Base-by-base conservation (phyloP, 148 eudicot genomes). In the Selenicereus undatus region DNA sequence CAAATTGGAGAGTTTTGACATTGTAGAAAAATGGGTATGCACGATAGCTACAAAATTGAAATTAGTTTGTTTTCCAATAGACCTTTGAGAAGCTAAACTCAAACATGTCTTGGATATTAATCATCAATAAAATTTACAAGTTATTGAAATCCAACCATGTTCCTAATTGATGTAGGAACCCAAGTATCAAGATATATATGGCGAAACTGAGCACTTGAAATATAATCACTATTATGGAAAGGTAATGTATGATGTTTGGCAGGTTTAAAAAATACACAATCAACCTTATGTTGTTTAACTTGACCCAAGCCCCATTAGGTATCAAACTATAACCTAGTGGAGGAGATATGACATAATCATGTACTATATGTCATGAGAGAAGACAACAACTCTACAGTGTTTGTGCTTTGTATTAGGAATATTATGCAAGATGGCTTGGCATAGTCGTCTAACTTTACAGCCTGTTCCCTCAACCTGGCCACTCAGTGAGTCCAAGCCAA, bases 201-300 rank as follows among this genome's bases (percentile, higher is more conserved):
- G 43, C 3, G 43, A 39, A 39, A 39, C 5, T 4, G 43, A 39
- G 43, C 3, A 39, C 43, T 39, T 4, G 43, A 39, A 39, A 39
- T 39, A 39, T 20, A n/a, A 0, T 75, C 60, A 50, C 29, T 76
- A 76, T 76, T 76, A 76, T 54, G 27, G 10, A 76, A 76, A 11
- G 66, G 66, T 20, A 76, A 76, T 51, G 66, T 66, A 76, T 76
- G 58, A 4, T 52, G 18, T 17, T 52, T 52, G 13, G 58, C 58
- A 52, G 1, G 58, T 52, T 52, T 12, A 52, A 14, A 52, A 52
- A 11, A 52, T 20, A 13, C 16, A 14, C 20, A 52, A 12, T 52
- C 58, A 52, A 52, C 58, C 10, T 17, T 52, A 52, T 52, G 13
- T 52, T 11, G 4, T 17, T 3, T 12, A 52, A 13, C 16, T 52